Base-by-base conservation (phyloP, 2,329 filamentous ascomycete species). In the Helminthosporium solani region DNA sequence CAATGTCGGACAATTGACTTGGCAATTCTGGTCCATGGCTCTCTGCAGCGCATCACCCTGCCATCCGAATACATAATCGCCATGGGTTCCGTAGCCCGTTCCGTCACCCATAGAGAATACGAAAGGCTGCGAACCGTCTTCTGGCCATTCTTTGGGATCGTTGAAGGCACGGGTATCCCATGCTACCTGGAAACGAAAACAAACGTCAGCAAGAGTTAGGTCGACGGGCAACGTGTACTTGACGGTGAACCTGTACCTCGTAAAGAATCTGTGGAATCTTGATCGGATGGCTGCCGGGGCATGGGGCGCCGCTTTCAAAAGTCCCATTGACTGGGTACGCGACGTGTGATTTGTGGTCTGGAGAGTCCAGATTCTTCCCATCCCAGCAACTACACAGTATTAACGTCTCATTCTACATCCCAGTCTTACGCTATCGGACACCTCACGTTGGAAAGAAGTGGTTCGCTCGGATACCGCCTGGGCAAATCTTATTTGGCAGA, bases 381-480 rank as follows among this genome's bases (percentile, higher is more conserved):
- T 88, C 79, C 78, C 86, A 88, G 76, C 85, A 88, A 4, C 83
- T 86, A 18, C 19, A 3, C 9, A 18, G 14, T 12, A n/a, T 31
- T 12, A 31, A 31, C 23, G 5, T 7, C 14, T 4, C 28, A 31
- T 31, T 31, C 14, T 31, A 14, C 14, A n/a, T 14, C 14, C 12
- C 12, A 8, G 9, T 14, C 28, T 31, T 14, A 8, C 28, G 8
- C 28, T 31, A 7, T 6, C 6, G 9, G 12, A n/a, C 8, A 11
- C 39, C 50, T 47, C 49, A 57, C 49, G 56, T 60, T 1, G 85
- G 85, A 72, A 88, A 86, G 73, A 86, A 85, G 30, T 87, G 70
- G 50, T 87, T 84, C 44, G 80, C 77, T 33, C 85, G 81, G 39
- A 88, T 85, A 42, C 92, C 92, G 58, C 92, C 81, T 12, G 74